These are phyloP conservation scores for Hordeum marinum DNA, from an alignment of 176 grass and related monocot species.

Conservation along the genomic window DNA sequence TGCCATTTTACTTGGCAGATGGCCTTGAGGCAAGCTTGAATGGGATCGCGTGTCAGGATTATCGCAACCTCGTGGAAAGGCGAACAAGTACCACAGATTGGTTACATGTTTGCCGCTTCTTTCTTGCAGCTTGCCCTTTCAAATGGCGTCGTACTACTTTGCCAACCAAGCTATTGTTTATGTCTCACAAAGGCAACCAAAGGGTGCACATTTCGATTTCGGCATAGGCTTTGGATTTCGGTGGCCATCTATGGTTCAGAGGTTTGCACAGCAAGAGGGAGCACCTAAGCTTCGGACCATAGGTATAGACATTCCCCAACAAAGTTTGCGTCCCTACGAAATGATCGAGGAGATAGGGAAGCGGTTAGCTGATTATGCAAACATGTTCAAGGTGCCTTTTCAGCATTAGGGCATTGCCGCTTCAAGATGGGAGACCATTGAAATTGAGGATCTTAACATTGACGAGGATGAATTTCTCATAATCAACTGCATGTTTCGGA, in stretches of 20 bases:
- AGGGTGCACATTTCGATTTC: slow-evolving; percentile 64
- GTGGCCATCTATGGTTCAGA: slow-evolving; percentile 54
- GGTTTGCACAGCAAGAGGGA: slow-evolving; percentile 1
- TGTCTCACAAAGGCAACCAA: slow-evolving; percentile 8
- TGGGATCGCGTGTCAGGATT: slow-evolving; percentile 42
- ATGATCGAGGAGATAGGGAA: slow-evolving; percentile 48
- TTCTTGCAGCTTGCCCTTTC: slow-evolving; percentile 44
- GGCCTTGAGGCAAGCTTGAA: slow-evolving; percentile 58
- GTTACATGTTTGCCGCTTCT: slow-evolving; percentile 36
- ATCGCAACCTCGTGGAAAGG: slow-evolving; percentile 36
- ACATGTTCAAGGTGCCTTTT: slow-evolving; percentile 55
- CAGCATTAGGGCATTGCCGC: slow-evolving; percentile 46
- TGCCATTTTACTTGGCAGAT: slow-evolving; percentile 58
- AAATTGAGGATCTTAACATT: slow-evolving; percentile 47
- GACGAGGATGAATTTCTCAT: slow-evolving; percentile 48
- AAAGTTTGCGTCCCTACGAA: slow-evolving; percentile 43
- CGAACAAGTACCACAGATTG: slow-evolving; percentile 15
- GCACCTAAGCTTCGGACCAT: slow-evolving; percentile 46
- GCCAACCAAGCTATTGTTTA: slow-evolving; percentile 53
- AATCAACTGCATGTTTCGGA: slow-evolving; percentile 41
- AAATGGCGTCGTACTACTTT: slow-evolving; percentile 34
- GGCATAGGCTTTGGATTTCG: slow-evolving; percentile 52
- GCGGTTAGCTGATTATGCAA: slow-evolving; percentile 53
- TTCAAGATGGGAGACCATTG: slow-evolving; percentile 51
- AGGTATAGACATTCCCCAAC: slow-evolving; percentile 39